Evolutionary conservation across 1,139 yeast genomes (phyloP).

Genomic region (Pneumocystis murina): DNA sequence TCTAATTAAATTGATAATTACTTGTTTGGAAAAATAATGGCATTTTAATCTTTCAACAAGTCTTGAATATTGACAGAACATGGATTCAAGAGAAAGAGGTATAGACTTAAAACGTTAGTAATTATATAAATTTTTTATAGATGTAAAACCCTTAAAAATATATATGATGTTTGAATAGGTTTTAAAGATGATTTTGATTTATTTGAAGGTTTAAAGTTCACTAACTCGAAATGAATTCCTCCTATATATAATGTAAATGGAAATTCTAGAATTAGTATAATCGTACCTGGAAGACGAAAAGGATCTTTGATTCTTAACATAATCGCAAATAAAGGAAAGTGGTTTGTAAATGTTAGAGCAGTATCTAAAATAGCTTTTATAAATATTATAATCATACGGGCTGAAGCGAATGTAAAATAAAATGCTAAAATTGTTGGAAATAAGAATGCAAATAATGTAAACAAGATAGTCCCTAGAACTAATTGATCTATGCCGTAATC

Average conservation of each 20-base stretch:
- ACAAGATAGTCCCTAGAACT: constrained; percentile 72
- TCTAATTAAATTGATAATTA: constrained; percentile 28
- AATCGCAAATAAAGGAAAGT: constrained; percentile 73
- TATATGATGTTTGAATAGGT: constrained; percentile 10
- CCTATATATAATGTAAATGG: constrained; percentile 9
- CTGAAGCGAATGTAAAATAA: constrained; percentile 54
- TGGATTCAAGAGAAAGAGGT: constrained; percentile 31
- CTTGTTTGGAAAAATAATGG: constrained; percentile 31
- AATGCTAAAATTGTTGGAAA: constrained; percentile 81
- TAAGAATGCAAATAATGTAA: constrained; percentile 62
- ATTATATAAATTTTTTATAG: constrained; percentile 14
- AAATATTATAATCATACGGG: constrained; percentile 39
- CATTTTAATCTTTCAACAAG: constrained; percentile 29
- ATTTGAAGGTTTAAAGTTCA: neutral
- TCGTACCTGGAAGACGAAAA: constrained; percentile 78
- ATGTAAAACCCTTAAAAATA: constrained; percentile 20
- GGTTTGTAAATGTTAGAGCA: constrained; percentile 51
- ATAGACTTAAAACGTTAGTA: constrained; percentile 25
- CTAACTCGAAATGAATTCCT: constrained; percentile 6
- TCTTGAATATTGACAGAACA: constrained; percentile 36
- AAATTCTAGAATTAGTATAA: constrained; percentile 31
- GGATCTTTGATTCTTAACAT: constrained; percentile 68
- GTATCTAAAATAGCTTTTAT: constrained; percentile 45
- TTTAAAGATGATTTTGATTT: neutral
- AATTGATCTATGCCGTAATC: constrained; percentile 75